phyloP scores from a whole-genome alignment of 345 rosid species.

The Nasturtium officinale region DNA sequence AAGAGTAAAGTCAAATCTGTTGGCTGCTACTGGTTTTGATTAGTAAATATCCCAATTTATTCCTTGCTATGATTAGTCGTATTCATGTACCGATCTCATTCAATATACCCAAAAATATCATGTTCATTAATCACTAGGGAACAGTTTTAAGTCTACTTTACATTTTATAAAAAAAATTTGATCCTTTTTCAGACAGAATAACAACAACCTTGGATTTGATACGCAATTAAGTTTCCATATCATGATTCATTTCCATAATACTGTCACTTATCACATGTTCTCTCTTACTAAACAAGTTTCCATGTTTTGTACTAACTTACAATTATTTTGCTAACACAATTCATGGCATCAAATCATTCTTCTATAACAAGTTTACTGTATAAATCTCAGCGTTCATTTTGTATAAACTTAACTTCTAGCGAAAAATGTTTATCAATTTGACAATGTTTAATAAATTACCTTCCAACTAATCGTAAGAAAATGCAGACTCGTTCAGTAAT shows the following conservation, averaged over 20 bases:
- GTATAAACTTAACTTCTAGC: background rate
- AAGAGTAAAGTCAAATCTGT: constrained; percentile 25
- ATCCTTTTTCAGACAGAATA: constrained; percentile 18
- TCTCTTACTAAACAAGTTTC: constrained; percentile 23
- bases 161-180: background rate
- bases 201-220: constrained; percentile 38
- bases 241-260: constrained; percentile 16
- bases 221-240: constrained; percentile 18
- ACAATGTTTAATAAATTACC: too few species aligned
- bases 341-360: constrained; percentile 5
- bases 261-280: constrained; percentile 30
- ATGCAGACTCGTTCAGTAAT: too few species aligned
- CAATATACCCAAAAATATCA: constrained; percentile 4
- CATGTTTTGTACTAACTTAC: constrained; percentile 20
- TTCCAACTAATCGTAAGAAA: too few species aligned
- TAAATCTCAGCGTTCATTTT: background rate
- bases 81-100: background rate
- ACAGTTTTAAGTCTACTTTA: background rate
- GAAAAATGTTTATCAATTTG: background rate
- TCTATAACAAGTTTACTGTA: background rate
- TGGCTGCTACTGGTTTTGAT: constrained; percentile 21
- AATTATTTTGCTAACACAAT: background rate
- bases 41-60: constrained; percentile 6
- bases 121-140: constrained; percentile 8
- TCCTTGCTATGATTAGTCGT: constrained; percentile 16